Conservation (phyloP, 495 filamentous ascomycete genomes). For the Penicillium antarcticum region DNA sequence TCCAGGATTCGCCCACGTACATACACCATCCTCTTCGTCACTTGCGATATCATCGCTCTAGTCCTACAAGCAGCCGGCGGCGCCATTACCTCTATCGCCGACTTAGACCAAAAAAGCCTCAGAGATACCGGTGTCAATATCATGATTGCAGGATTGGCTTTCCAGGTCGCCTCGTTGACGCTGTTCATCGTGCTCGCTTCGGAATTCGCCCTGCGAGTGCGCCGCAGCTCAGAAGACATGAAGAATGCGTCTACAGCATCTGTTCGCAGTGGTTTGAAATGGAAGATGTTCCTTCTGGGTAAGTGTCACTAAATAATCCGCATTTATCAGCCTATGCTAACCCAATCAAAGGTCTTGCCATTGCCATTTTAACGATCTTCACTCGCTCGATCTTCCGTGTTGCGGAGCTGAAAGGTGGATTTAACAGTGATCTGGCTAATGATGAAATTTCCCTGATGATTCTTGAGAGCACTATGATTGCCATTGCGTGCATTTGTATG, state of each 20-base stretch:
- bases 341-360: conserved; percentile 23
- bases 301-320: not conserved
- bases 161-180: conserved; percentile 51
- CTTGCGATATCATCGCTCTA: conserved; percentile 51
- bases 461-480: conserved; percentile 67
- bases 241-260: not conserved
- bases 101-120: conserved; percentile 3
- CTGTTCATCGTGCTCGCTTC: not conserved
- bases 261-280: conserved; percentile 6
- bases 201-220: conserved; percentile 38
- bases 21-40: conserved; percentile 52
- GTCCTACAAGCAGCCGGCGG: conserved; percentile 55
- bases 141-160: conserved; percentile 54
- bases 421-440: conserved; percentile 50
- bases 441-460: conserved; percentile 64
- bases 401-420: conserved; percentile 60
- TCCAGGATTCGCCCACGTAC: conserved; percentile 48
- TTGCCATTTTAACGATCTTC: conserved; percentile 58
- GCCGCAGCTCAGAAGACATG: conserved; percentile 7
- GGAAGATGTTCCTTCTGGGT: conserved; percentile 10
- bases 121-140: conserved; percentile 41
- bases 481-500: conserved; percentile 50
- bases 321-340: not conserved
- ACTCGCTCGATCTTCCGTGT: conserved; percentile 61
- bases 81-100: conserved; percentile 46